Conservation (phyloP, 2,329 filamentous ascomycete genomes). For the Ophiostoma ulmi region DNA sequence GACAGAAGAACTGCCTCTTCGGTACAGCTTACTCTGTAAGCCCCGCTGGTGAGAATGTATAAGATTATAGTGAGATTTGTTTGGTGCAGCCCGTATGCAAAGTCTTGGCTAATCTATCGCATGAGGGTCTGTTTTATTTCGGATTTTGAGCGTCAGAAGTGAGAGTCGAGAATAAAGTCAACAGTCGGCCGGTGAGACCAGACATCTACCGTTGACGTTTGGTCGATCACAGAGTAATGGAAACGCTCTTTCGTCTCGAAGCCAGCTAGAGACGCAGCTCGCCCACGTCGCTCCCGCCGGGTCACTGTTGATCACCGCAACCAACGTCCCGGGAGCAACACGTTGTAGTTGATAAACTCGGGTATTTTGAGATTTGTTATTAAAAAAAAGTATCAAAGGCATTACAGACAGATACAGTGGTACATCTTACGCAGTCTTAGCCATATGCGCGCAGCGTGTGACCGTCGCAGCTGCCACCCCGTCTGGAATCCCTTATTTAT, state of each 20-base stretch:
- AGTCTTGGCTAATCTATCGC: neutral
- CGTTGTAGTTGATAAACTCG: neutral
- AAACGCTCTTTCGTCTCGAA: neutral
- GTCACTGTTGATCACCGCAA: neutral
- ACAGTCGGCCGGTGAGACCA: too few relatives aligned
- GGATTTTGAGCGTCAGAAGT: neutral
- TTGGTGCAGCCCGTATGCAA: neutral
- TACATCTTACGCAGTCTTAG: neutral
- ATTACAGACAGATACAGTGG: too few relatives aligned
- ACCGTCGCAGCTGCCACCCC: conserved; percentile 1
- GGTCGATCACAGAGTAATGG: neutral
- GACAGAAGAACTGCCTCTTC: neutral
- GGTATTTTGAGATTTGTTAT: neutral
- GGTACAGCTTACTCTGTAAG: neutral
- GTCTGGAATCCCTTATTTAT: neutral
- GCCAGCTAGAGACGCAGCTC: neutral
- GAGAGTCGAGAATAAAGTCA: neutral
- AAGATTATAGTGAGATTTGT: neutral
- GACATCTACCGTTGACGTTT: too few relatives aligned
- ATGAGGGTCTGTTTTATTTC: too few relatives aligned
- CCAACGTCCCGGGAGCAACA: neutral
- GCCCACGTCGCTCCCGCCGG: neutral
- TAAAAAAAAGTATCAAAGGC: too few relatives aligned
- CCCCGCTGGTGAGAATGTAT: neutral
- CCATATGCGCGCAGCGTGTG: neutral